Conservation (phyloP, 768 basidiomycete genomes). For the Termitomyces sp. region DNA sequence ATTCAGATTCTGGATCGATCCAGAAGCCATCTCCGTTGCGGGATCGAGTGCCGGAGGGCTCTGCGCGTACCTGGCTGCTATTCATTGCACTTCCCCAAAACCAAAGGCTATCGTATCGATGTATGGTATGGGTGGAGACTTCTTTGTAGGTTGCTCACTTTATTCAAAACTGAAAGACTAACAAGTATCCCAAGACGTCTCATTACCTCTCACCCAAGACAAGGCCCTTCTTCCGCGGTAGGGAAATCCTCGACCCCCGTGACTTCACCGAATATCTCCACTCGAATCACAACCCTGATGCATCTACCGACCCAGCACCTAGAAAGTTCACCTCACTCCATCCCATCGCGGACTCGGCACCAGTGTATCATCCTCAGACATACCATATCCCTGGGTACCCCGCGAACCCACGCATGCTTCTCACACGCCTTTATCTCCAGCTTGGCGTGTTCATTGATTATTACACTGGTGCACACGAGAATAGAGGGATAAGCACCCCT, state of each 20-base stretch:
- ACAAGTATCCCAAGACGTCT: constrained; percentile 33
- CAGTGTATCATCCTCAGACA: constrained; percentile 41
- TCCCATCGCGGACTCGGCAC: constrained; percentile 37
- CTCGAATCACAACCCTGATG: constrained; percentile 27
- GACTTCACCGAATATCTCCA: constrained; percentile 45
- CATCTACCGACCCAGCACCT: neutral
- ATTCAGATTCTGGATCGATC: constrained; percentile 39
- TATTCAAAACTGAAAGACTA: neutral
- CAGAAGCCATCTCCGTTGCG: constrained; percentile 42
- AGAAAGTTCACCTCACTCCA: constrained; percentile 15
- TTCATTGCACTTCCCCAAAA: constrained; percentile 44
- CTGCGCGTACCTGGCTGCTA: constrained; percentile 60
- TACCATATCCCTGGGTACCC: constrained; percentile 55
- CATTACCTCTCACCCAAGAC: constrained; percentile 49
- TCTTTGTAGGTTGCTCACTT: constrained; percentile 34
- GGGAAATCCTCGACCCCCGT: constrained; percentile 50
- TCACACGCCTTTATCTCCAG: constrained; percentile 57
- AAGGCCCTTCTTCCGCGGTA: constrained; percentile 48
- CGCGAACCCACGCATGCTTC: constrained; percentile 58
- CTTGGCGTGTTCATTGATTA: constrained; percentile 57
- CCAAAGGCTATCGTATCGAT: constrained; percentile 54
- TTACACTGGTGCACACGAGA: constrained; percentile 43
- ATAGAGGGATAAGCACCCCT: constrained; percentile 40
- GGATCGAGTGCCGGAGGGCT: constrained; percentile 62
- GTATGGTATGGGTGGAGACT: constrained; percentile 64